phyloP scores from a whole-genome alignment of 2,329 filamentous ascomycete genomes.

The Aspergillus thermomutatus region DNA sequence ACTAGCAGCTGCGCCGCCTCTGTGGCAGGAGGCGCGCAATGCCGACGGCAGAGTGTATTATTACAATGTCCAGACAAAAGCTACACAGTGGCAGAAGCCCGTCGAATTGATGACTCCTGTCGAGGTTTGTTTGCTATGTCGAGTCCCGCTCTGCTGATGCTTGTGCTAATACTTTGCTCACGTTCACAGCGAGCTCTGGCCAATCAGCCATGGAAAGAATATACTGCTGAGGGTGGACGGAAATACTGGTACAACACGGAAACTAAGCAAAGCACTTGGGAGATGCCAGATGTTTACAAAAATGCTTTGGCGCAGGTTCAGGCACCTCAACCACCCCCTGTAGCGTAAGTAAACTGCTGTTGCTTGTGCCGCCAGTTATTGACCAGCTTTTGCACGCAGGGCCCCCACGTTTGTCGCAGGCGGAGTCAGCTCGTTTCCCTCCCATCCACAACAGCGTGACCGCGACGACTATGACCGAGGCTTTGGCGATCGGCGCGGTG shows the following conservation, averaged over 20 bases:
- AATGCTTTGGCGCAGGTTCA: conserved; percentile 62
- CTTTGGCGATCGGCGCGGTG: conserved; percentile 45
- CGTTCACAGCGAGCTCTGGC: conserved; percentile 66
- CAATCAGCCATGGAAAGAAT: conserved; percentile 89
- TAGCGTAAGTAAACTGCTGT: conserved; percentile 40
- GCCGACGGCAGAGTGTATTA: conserved; percentile 85
- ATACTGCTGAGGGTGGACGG: conserved; percentile 77
- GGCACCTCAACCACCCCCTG: conserved; percentile 41
- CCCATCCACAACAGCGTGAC: conserved; percentile 43
- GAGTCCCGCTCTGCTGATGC: conserved; percentile 1
- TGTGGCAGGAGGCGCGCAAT: conserved; percentile 80
- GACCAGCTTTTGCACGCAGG: conserved; percentile 43
- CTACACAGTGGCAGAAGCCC: conserved; percentile 92
- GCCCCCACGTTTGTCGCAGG: conserved; percentile 59
- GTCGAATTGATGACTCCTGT: conserved; percentile 78
- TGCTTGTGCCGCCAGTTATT: not conserved
- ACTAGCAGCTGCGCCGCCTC: conserved; percentile 48
- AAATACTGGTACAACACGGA: conserved; percentile 96
- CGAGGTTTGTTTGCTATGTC: conserved; percentile 57
- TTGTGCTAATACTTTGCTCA: conserved; percentile 13
- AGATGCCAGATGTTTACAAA: conserved; percentile 82
- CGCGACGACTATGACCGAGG: conserved; percentile 48
- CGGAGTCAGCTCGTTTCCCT: conserved; percentile 45
- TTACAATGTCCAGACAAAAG: conserved; percentile 81
- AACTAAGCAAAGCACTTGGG: conserved; percentile 90